Conservation (phyloP, 140 eudicot genomes). For the Cichorium intybus region DNA sequence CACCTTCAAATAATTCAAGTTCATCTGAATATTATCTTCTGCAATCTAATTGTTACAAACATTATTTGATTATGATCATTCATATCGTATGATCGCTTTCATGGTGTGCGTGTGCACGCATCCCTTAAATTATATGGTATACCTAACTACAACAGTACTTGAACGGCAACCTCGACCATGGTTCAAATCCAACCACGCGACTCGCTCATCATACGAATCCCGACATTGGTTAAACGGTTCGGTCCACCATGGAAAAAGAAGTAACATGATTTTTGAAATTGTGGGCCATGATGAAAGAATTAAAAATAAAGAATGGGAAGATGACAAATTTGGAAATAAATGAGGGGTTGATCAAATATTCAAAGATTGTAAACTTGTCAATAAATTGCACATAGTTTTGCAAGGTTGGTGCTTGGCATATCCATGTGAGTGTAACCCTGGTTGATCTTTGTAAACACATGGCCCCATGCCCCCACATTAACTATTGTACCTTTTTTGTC, state of each 20-base stretch:
- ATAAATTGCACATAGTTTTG: slow-evolving; percentile 35
- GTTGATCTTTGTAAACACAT: slow-evolving; percentile 32
- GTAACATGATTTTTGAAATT: slow-evolving; percentile 27
- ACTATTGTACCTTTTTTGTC: slow-evolving; percentile 22
- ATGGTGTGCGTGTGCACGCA: background rate
- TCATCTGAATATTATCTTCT: background rate
- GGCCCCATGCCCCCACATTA: slow-evolving; percentile 31
- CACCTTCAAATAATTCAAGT: background rate
- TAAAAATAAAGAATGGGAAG: slow-evolving; percentile 6
- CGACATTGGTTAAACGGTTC: background rate
- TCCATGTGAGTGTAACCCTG: slow-evolving; percentile 35
- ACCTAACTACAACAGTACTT: background rate
- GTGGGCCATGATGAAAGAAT: slow-evolving; percentile 29
- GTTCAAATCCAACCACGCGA: slow-evolving; percentile 1
- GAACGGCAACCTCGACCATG: slow-evolving; percentile 2
- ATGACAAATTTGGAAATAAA: slow-evolving; percentile 29
- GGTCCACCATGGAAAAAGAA: slow-evolving; percentile 20
- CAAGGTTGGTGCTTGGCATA: slow-evolving; percentile 46
- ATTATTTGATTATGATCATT: background rate
- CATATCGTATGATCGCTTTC: background rate
- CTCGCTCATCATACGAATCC: slow-evolving; percentile 2
- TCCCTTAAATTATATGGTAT: background rate
- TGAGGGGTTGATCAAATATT: slow-evolving; percentile 24
- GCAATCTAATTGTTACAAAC: background rate
- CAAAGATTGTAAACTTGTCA: slow-evolving; percentile 16